phyloP scores from a whole-genome alignment of 2,329 filamentous ascomycete species.

The Byssoonygena ceratinophila region DNA sequence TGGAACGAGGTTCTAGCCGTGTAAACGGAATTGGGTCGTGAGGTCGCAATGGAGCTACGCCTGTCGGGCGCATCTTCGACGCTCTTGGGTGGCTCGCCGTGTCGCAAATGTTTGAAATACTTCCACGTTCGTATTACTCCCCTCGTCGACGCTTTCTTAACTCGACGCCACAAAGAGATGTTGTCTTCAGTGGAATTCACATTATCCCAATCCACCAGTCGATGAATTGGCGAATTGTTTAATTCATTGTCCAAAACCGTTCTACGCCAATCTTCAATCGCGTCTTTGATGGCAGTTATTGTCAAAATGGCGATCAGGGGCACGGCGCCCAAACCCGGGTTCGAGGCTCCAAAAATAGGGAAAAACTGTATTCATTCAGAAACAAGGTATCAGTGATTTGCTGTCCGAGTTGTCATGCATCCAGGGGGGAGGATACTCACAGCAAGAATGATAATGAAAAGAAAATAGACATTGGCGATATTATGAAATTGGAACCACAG shows the following conservation, averaged over 20 bases:
- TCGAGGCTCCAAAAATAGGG: constrained; percentile 83
- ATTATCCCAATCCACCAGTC: constrained; percentile 78
- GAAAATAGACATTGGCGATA: constrained; percentile 95
- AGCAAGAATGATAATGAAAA: constrained; percentile 86
- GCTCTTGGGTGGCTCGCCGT: constrained; percentile 34
- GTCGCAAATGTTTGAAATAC: constrained; percentile 41
- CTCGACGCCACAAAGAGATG: constrained; percentile 70
- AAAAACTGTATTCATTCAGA: constrained; percentile 57
- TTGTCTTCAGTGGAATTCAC: constrained; percentile 86
- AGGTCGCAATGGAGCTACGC: constrained; percentile 51
- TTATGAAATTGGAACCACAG: constrained; percentile 98
- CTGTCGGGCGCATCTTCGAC: constrained; percentile 40
- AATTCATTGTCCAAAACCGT: constrained; percentile 85
- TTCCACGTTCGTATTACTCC: constrained; percentile 47
- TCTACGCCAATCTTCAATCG: constrained; percentile 85
- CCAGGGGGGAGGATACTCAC: constrained; percentile 48
- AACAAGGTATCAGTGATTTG: constrained; percentile 18
- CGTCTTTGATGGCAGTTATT: constrained; percentile 87
- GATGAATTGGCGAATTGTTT: constrained; percentile 91
- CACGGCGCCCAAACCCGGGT: constrained; percentile 79
- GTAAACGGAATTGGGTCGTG: constrained; percentile 45
- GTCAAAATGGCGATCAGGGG: constrained; percentile 85
- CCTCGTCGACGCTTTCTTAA: constrained; percentile 78
- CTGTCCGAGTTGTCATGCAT: background rate
- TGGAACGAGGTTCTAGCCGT: constrained; percentile 44